phyloP scores from a whole-genome alignment of 1,284 basidiomycete species.

The Irpex sp. region DNA sequence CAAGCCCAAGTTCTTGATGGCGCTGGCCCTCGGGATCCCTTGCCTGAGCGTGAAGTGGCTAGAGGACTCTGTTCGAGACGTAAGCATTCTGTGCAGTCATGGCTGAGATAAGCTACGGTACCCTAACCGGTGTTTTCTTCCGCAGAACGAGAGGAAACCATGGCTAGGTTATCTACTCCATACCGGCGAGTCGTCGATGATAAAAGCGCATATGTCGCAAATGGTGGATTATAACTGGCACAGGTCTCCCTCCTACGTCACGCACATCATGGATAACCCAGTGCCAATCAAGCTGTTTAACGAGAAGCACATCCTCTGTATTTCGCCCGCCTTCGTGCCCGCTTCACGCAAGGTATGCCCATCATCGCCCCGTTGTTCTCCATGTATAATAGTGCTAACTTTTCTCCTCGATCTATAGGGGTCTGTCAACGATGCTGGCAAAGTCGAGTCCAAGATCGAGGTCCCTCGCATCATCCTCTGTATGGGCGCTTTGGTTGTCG shows the following conservation, averaged over 20 bases:
- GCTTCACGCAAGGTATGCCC: slow-evolving; percentile 18
- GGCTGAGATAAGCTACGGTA: no score
- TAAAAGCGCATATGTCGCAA: slow-evolving; percentile 58
- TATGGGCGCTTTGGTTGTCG: slow-evolving; percentile 71
- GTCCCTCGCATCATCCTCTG: slow-evolving; percentile 61
- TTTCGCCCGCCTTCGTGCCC: slow-evolving; percentile 55
- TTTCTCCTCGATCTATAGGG: background rate
- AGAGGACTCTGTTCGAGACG: slow-evolving; percentile 37
- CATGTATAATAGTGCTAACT: slow-evolving; percentile 16
- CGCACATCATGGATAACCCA: slow-evolving; percentile 46
- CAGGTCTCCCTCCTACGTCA: slow-evolving; percentile 30
- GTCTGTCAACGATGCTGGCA: background rate
- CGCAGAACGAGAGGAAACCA: slow-evolving; percentile 33
- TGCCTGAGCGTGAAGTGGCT: slow-evolving; percentile 72
- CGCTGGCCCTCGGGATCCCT: slow-evolving; percentile 83
- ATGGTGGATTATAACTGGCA: slow-evolving; percentile 67
- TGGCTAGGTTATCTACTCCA: slow-evolving; percentile 69
- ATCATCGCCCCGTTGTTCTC: slow-evolving; percentile 13
- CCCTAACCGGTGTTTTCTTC: background rate
- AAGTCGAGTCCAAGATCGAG: slow-evolving; percentile 7
- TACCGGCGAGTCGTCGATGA: slow-evolving; percentile 57
- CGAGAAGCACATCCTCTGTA: slow-evolving; percentile 49
- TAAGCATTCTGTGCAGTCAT: slow-evolving; percentile 25
- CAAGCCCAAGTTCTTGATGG: slow-evolving; percentile 78
- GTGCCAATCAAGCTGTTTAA: slow-evolving; percentile 56